Evolutionary conservation across 108 stramenopile species (phyloP).

Genomic region (Halocafeteria seosinensis): DNA sequence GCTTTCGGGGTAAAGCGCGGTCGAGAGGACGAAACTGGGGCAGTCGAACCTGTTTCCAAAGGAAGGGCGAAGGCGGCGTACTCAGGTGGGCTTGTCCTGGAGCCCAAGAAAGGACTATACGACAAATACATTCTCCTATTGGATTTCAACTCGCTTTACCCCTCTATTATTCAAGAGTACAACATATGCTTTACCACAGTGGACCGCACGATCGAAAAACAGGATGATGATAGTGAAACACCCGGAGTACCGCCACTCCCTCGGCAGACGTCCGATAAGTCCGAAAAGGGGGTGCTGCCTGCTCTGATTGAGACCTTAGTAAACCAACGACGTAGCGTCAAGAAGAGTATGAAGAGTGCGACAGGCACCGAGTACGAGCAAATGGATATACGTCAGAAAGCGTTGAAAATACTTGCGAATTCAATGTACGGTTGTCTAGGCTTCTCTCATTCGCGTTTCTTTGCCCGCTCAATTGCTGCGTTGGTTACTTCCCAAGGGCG

Average conservation of each 20-base stretch:
- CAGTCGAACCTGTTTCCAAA: neutral
- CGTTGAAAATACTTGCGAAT: conserved; percentile 94
- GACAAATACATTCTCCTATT: conserved; percentile 91
- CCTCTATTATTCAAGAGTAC: conserved; percentile 97
- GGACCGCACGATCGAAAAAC: conserved; percentile 41
- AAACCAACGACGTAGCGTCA: conserved; percentile 75
- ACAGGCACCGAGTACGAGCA: conserved; percentile 41
- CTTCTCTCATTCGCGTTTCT: conserved; percentile 83
- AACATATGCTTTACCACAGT: conserved; percentile 97
- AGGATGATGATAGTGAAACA: conserved; percentile 9
- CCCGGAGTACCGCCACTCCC: conserved; percentile 44
- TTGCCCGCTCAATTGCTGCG: conserved; percentile 90
- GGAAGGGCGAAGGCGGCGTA: conserved; percentile 65
- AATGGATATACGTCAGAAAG: conserved; percentile 93
- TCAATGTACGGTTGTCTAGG: conserved; percentile 99
- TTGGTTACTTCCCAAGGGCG: conserved; percentile 91
- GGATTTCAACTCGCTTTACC: conserved; percentile 97
- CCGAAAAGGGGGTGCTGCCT: conserved; percentile 73
- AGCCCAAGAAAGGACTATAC: conserved; percentile 98
- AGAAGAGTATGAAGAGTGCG: conserved; percentile 70
- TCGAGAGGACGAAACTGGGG: neutral
- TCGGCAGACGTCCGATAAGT: conserved; percentile 30
- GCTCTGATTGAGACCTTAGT: conserved; percentile 83
- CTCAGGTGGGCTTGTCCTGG: conserved; percentile 88
- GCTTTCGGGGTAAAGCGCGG: neutral